Percentiles rank a stretch among this genome's conserved stretches.
Evolutionary conservation across 345 rosid species (phyloP).

Genomic region (Eucalyptus fibrosa): DNA sequence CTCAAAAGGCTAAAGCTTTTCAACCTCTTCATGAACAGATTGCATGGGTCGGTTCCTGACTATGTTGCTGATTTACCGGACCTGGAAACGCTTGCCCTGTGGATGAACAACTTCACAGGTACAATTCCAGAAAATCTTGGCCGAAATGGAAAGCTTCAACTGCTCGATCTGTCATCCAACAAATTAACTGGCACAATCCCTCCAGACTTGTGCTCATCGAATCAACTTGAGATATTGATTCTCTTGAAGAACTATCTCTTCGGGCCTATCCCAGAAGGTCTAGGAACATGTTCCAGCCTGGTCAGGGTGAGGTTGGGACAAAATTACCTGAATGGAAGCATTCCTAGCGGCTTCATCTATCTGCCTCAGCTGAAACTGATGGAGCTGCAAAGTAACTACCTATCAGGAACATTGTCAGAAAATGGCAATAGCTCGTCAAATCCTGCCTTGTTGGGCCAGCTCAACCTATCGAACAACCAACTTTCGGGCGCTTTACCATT

Average conservation of each 20-base stretch:
- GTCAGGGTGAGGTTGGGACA: slow-evolving; percentile 63
- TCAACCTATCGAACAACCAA: slow-evolving; percentile 67
- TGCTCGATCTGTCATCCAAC: slow-evolving; percentile 77
- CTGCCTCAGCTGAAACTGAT: slow-evolving; percentile 48
- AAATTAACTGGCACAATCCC: slow-evolving; percentile 79
- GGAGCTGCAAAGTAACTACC: slow-evolving; percentile 74
- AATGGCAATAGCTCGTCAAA: slow-evolving; percentile 11
- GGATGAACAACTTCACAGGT: slow-evolving; percentile 93
- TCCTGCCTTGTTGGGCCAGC: slow-evolving; percentile 25
- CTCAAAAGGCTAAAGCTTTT: slow-evolving; percentile 55
- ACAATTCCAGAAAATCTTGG: slow-evolving; percentile 66
- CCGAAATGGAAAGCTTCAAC: slow-evolving; percentile 41
- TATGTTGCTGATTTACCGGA: slow-evolving; percentile 44
- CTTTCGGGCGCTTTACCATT: slow-evolving; percentile 58
- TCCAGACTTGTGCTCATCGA: slow-evolving; percentile 33
- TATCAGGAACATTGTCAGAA: slow-evolving; percentile 36
- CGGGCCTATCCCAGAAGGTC: slow-evolving; percentile 64
- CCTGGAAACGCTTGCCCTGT: slow-evolving; percentile 48
- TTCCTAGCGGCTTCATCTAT: slow-evolving; percentile 65
- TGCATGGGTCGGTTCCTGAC: slow-evolving; percentile 76
- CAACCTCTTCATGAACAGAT: slow-evolving; percentile 61
- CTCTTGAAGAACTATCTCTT: slow-evolving; percentile 77
- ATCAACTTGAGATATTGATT: slow-evolving; percentile 47
- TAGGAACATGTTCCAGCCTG: slow-evolving; percentile 56
- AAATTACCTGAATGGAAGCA: slow-evolving; percentile 62